Evolutionary conservation across 768 basidiomycete species (phyloP).

Genomic region (Phylloporus sp.): DNA sequence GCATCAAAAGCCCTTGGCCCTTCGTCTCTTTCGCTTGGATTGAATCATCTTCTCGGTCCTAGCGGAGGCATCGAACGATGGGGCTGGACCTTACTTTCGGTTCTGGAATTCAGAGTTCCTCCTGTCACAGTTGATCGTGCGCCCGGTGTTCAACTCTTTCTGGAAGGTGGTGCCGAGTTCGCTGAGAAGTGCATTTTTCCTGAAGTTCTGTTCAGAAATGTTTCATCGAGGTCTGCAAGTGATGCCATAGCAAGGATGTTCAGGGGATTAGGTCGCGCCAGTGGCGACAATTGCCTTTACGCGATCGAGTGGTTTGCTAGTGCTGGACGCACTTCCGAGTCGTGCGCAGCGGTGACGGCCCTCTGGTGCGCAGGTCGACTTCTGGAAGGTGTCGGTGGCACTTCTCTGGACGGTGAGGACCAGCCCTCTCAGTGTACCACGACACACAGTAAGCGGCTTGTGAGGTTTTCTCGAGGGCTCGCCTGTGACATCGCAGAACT

Average conservation of each 20-base stretch:
- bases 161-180: constrained; percentile 45
- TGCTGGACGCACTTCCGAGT: constrained; percentile 42
- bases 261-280: constrained; percentile 60
- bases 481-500: constrained; percentile 61
- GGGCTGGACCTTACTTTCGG: constrained; percentile 82
- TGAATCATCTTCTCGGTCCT: constrained; percentile 71
- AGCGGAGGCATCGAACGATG: constrained; percentile 84
- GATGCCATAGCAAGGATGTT: constrained; percentile 67
- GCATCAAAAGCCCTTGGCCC: constrained; percentile 24
- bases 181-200: constrained; percentile 47
- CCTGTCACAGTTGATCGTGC: constrained; percentile 42
- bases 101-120: constrained; percentile 69
- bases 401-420: constrained; percentile 36
- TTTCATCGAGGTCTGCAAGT: constrained; percentile 47
- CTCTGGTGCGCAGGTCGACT: constrained; percentile 81
- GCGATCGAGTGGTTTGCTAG: constrained; percentile 80
- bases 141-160: constrained; percentile 49
- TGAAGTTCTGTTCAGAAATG: constrained; percentile 49
- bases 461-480: constrained; percentile 60
- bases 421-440: constrained; percentile 1
- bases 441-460: constrained; percentile 43
- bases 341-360: constrained; percentile 54
- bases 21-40: constrained; percentile 43
- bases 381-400: constrained; percentile 61
- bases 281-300: constrained; percentile 64